Evolutionary conservation across 208 protist genomes (phyloP).

Genomic region (Leishmania braziliensis): DNA sequence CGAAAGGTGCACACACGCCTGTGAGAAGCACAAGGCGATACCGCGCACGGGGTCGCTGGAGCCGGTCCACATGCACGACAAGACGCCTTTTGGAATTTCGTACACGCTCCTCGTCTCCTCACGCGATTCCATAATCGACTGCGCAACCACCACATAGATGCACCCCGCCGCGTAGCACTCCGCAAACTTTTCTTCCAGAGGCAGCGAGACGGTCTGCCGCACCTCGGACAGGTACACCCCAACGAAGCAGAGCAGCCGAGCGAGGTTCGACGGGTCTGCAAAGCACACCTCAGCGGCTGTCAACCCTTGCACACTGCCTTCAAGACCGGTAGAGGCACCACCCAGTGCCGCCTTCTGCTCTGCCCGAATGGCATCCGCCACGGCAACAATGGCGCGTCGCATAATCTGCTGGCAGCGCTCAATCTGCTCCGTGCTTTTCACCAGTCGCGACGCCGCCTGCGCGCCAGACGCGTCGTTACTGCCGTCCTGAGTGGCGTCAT

Average conservation of each 20-base stretch:
- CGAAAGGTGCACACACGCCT: slow-evolving; percentile 37
- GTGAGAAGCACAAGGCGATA: slow-evolving; percentile 48
- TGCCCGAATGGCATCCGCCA: slow-evolving; percentile 48
- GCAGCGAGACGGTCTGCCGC: slow-evolving; percentile 47
- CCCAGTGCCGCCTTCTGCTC: slow-evolving; percentile 10
- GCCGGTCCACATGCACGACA: slow-evolving; percentile 58
- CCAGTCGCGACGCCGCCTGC: slow-evolving; percentile 5
- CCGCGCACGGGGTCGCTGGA: slow-evolving; percentile 35
- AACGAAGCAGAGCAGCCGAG: slow-evolving; percentile 47
- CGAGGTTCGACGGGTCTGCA: slow-evolving; percentile 42
- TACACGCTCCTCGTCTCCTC: slow-evolving; percentile 51
- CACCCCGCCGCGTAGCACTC: slow-evolving; percentile 55
- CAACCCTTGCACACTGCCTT: slow-evolving; percentile 2
- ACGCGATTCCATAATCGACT: slow-evolving; percentile 69
- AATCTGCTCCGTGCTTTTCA: slow-evolving; percentile 38
- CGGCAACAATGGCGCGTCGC: slow-evolving; percentile 47
- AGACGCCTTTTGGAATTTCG: slow-evolving; percentile 27
- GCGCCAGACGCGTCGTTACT: background rate
- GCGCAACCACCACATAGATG: slow-evolving; percentile 63
- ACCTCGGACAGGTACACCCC: slow-evolving; percentile 38
- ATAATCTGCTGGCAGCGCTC: slow-evolving; percentile 68
- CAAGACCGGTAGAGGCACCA: background rate
- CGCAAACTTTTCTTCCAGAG: slow-evolving; percentile 59
- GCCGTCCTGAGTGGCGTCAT: background rate
- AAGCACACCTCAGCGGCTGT: slow-evolving; percentile 77